Conservation (phyloP, 805 yeast genomes). For the Candida incommunis region DNA sequence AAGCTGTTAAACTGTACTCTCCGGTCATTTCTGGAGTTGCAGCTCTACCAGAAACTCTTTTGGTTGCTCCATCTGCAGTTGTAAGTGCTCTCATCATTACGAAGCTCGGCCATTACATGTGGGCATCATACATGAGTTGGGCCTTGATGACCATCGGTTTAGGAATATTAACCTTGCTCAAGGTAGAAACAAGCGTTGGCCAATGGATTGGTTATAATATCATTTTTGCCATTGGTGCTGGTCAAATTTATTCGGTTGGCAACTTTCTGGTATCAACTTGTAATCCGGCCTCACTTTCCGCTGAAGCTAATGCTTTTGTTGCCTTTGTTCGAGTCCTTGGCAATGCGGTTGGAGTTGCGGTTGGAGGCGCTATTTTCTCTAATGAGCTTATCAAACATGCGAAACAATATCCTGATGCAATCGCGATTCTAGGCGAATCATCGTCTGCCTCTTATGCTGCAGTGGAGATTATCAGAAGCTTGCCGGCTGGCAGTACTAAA, state of each 20-base stretch:
- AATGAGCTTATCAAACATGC: constrained; percentile 6
- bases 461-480: neutral
- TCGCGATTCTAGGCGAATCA: neutral
- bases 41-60: constrained; percentile 28
- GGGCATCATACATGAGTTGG: constrained; percentile 25
- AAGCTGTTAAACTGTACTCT: constrained; percentile 28
- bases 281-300: constrained; percentile 14
- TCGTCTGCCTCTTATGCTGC: neutral
- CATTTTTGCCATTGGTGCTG: constrained; percentile 33
- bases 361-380: constrained; percentile 20
- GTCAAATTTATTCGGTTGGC: constrained; percentile 30
- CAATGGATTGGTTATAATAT: constrained; percentile 31
- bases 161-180: constrained; percentile 29
- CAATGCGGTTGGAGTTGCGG: constrained; percentile 19
- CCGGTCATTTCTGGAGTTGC: constrained; percentile 34
- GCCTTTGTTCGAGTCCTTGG: constrained; percentile 18
- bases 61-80: constrained; percentile 26
- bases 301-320: constrained; percentile 19
- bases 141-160: constrained; percentile 27
- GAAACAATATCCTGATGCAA: constrained; percentile 3
- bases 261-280: constrained; percentile 18
- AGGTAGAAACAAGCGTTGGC: constrained; percentile 22
- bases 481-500: neutral
- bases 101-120: constrained; percentile 28
- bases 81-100: constrained; percentile 26